Conservation (phyloP, 306 rosid species). For the Castanea sativa region DNA sequence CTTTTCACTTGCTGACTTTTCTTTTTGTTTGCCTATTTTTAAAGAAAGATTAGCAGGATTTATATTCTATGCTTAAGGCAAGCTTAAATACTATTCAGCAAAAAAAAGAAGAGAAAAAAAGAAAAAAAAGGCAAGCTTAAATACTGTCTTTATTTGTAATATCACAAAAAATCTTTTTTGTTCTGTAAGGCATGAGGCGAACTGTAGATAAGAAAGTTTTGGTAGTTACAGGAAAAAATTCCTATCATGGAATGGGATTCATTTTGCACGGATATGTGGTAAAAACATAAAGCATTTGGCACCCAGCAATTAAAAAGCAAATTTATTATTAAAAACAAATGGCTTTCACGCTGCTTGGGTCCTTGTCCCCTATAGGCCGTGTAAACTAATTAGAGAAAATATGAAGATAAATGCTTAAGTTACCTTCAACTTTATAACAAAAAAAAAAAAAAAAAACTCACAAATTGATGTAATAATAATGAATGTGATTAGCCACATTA, state of each 20-base stretch:
- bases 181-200: too few species aligned
- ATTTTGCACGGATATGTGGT: neutral
- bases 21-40: neutral
- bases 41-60: neutral
- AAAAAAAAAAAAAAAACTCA: too few species aligned
- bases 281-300: neutral
- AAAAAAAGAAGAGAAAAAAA: too few species aligned
- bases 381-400: neutral
- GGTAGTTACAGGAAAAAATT: neutral
- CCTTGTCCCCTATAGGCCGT: neutral
- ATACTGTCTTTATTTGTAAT: neutral
- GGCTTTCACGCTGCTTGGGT: neutral
- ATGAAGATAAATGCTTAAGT: too few species aligned
- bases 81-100: neutral
- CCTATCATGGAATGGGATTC: neutral
- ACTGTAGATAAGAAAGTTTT: neutral
- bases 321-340: neutral
- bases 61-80: neutral
- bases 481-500: too few species aligned
- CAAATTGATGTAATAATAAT: too few species aligned
- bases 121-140: neutral
- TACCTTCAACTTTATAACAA: too few species aligned
- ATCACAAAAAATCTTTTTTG: too few species aligned
- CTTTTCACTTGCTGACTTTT: too few species aligned
- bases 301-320: neutral